Evolutionary conservation across 2,329 filamentous ascomycete genomes (phyloP).

Genomic region (Tetracladium maxilliforme): DNA sequence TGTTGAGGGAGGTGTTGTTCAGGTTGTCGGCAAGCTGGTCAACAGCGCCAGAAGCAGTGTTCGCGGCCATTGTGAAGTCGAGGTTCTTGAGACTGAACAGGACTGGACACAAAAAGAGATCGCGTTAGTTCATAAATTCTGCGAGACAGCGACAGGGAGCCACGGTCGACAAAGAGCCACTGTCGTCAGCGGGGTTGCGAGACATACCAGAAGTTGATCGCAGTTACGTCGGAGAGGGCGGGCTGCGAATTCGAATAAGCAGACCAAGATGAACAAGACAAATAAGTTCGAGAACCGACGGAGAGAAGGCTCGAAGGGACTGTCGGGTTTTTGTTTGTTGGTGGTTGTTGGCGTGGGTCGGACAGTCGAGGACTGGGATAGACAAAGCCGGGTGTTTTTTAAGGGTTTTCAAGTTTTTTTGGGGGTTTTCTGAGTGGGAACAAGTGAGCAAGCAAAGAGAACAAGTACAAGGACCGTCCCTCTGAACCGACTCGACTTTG

Average conservation of each 20-base stretch:
- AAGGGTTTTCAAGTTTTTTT: conserved; percentile 22
- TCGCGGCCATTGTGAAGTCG: conserved; percentile 40
- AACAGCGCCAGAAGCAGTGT: conserved; percentile 45
- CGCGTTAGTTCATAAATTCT: neutral
- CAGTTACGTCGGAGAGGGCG: too few species aligned
- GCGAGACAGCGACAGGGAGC: conserved; percentile 6
- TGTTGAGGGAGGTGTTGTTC: conserved; percentile 55
- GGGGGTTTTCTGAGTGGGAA: conserved; percentile 12
- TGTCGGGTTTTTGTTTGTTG: neutral
- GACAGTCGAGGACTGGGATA: too few species aligned
- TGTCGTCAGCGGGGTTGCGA: too few species aligned
- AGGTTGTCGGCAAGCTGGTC: conserved; percentile 73
- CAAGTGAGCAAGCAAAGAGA: conserved; percentile 15
- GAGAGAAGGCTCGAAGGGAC: too few species aligned
- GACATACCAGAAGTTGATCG: too few species aligned
- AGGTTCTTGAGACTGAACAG: conserved; percentile 3
- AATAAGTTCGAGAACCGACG: too few species aligned
- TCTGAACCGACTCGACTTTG: conserved; percentile 12
- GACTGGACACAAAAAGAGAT: conserved; percentile 6
- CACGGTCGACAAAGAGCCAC: too few species aligned
- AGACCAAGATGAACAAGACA: too few species aligned
- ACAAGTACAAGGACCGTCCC: conserved; percentile 19
- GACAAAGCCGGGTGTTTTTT: conserved; percentile 8
- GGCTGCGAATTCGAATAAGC: too few species aligned
- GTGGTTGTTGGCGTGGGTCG: neutral